Evolutionary conservation across 1,284 basidiomycete species (phyloP).

Genomic region (Trametes polyzona): DNA sequence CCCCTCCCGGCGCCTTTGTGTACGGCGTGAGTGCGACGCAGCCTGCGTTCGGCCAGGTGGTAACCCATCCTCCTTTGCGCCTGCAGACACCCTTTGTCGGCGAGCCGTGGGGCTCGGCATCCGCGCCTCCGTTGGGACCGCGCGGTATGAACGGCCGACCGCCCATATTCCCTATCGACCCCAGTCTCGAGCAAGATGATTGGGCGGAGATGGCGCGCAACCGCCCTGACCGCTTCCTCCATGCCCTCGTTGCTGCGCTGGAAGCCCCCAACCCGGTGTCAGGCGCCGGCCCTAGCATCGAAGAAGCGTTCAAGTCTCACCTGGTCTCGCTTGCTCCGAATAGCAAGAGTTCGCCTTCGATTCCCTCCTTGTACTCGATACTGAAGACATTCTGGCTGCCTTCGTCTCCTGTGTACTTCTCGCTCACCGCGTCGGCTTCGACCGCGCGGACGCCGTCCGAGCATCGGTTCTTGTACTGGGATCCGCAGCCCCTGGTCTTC

Average conservation of each 20-base stretch:
- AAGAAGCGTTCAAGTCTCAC: slow-evolving; percentile 75
- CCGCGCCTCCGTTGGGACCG: slow-evolving; percentile 40
- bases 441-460: slow-evolving; percentile 67
- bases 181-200: slow-evolving; percentile 56
- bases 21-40: slow-evolving; percentile 28
- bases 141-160: slow-evolving; percentile 22
- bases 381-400: slow-evolving; percentile 82
- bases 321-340: slow-evolving; percentile 59
- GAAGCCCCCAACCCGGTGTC: slow-evolving; percentile 61
- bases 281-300: slow-evolving; percentile 57
- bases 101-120: slow-evolving; percentile 31
- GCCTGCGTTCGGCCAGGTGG: neutral
- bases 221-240: slow-evolving; percentile 58
- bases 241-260: slow-evolving; percentile 55
- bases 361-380: slow-evolving; percentile 70
- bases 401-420: slow-evolving; percentile 72
- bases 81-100: slow-evolving; percentile 22
- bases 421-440: slow-evolving; percentile 69
- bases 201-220: slow-evolving; percentile 61
- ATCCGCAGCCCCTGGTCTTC: slow-evolving; percentile 75
- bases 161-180: slow-evolving; percentile 49
- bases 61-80: neutral
- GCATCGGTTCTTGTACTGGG: slow-evolving; percentile 79
- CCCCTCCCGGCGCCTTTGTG: slow-evolving; percentile 21
- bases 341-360: slow-evolving; percentile 49